Conservation (phyloP, 2,329 filamentous ascomycete species). For the Paramyrothecium roridum region DNA sequence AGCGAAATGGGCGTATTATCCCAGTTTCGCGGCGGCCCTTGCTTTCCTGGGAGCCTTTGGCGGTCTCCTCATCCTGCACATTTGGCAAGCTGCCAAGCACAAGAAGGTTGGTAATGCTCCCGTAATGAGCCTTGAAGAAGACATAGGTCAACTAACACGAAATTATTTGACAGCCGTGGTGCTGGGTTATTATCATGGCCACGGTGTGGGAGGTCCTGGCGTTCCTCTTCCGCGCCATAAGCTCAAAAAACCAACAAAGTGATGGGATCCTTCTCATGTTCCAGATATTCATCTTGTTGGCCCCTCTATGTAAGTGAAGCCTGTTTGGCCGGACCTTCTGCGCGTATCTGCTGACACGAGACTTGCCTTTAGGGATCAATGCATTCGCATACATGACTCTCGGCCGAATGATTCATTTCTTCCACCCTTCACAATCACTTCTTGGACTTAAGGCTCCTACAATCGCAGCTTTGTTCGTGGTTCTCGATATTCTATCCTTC, state of each 20-base stretch:
- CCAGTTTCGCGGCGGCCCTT: constrained; percentile 24
- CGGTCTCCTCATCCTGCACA: constrained; percentile 6
- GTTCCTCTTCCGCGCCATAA: constrained; percentile 15
- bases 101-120: constrained; percentile 15
- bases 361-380: constrained; percentile 32
- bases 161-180: constrained; percentile 19
- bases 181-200: constrained; percentile 34
- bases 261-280: constrained; percentile 12
- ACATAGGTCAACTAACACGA: constrained; percentile 5
- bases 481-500: constrained; percentile 34
- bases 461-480: constrained; percentile 35
- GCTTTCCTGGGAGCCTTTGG: constrained; percentile 24
- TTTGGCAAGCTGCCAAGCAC: constrained; percentile 14
- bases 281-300: constrained; percentile 17
- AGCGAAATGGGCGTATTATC: constrained; percentile 29
- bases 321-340: fast-evolving
- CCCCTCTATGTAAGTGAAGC: constrained; percentile 14
- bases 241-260: constrained; percentile 15
- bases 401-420: constrained; percentile 42
- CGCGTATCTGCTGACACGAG: neutral
- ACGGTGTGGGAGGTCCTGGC: constrained; percentile 19
- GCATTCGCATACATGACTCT: constrained; percentile 44
- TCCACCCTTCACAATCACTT: constrained; percentile 32
- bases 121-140: neutral
- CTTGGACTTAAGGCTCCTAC: constrained; percentile 30